Evolutionary conservation across 805 yeast species (phyloP).

Genomic region (Wickerhamiella cacticola): DNA sequence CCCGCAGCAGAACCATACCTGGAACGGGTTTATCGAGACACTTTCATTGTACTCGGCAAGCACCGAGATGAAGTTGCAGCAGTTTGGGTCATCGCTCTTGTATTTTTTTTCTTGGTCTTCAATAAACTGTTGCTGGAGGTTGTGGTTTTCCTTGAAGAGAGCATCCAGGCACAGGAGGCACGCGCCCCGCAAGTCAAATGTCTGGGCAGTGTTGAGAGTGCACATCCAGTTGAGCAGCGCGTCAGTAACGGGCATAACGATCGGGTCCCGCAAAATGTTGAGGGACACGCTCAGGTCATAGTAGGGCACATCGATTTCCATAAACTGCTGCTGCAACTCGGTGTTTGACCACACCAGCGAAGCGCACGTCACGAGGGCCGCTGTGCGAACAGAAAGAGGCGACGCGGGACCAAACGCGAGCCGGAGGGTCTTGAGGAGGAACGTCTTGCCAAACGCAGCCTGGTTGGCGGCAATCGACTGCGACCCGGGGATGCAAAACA

Average conservation of each 20-base stretch:
- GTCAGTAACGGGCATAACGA: conserved; percentile 51
- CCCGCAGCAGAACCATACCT: conserved; percentile 69
- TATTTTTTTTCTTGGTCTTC: conserved; percentile 48
- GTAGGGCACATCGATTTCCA: conserved; percentile 83
- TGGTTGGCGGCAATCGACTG: conserved; percentile 55
- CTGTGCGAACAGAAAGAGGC: conserved; percentile 52
- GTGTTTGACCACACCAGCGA: conserved; percentile 59
- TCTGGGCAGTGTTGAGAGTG: conserved; percentile 65
- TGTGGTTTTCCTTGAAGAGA: conserved; percentile 51
- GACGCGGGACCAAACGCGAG: conserved; percentile 54
- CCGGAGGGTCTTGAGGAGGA: conserved; percentile 52
- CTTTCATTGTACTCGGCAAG: conserved; percentile 68
- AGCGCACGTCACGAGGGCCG: conserved; percentile 63
- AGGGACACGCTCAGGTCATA: conserved; percentile 58
- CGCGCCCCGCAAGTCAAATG: conserved; percentile 70
- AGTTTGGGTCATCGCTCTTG: conserved; percentile 22
- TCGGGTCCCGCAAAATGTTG: conserved; percentile 25
- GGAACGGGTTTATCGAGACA: conserved; percentile 68
- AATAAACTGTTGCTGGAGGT: conserved; percentile 50
- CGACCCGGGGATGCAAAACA: conserved; percentile 63
- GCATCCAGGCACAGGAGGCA: conserved; percentile 55
- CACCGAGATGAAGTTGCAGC: conserved; percentile 58
- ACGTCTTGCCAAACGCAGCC: conserved; percentile 41
- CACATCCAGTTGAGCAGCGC: conserved; percentile 79
- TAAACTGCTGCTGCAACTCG: conserved; percentile 55